Base-by-base conservation (phyloP, 768 basidiomycete species). In the Lactarius pseudohatsudake region DNA sequence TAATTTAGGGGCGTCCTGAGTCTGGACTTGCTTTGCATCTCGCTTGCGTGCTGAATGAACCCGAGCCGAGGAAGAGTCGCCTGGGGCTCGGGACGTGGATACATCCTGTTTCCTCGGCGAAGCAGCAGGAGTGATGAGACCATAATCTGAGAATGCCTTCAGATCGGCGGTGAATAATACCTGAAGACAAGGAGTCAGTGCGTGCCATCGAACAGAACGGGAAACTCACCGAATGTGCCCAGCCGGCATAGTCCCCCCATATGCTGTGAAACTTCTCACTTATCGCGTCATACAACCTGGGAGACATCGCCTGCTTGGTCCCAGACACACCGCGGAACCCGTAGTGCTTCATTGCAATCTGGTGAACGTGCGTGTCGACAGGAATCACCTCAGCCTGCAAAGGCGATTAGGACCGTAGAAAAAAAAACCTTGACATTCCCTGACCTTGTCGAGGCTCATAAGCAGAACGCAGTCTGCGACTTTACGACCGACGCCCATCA, bases 381-480 rank as follows among this genome's bases (percentile, higher is more conserved):
- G 97, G 97, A 10, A 98, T 85, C 18, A 95, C 88, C 69, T 93
- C 90, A 72, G 79, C 82, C 93, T 96, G 66, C 26, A 41, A 1
- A 28, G 38, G 36, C 50, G 7, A 36, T 28, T 18, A 61, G 30
- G n/a, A 57, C 15, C n/a, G 5, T 28, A 30, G 32, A 40, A 34
- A n/a, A 26, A 15, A 43, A 34, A 32, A 32, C 6, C 3, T 13
- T 15, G 36, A 45, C 26, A 40, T 36, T n/a, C 4, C 62, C 63
- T 22, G 70, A 92, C 93, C 83, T 95, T 92, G 77, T 96, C 90
- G 65, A 96, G 74, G 72, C 92, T 92, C 94, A 98, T 96, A 18
- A 98, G 79, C 59, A 97, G 77, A 34, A 97, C 79, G 72, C 97
- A 99, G 74, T 99, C 97, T 2, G 96, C 96, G 0, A 99, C 97